Conservation (phyloP, 2,329 filamentous ascomycete species). For the Epichloe gansuensis region DNA sequence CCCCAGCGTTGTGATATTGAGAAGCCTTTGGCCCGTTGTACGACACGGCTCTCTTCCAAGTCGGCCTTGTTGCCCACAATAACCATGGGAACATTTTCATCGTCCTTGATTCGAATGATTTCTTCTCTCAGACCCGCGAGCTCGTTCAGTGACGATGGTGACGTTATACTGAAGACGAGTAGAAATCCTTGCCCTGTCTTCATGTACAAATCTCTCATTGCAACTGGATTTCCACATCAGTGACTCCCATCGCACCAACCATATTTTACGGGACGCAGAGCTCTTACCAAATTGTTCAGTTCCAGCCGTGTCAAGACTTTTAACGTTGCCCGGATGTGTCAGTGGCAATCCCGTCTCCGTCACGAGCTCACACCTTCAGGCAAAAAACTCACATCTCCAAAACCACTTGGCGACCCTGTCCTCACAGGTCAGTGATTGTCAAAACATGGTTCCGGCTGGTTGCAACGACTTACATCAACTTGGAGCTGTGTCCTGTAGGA, state of each 20-base stretch:
- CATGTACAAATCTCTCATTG: constrained; percentile 77
- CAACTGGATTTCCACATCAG: constrained; percentile 26
- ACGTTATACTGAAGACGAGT: constrained; percentile 85
- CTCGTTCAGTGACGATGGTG: constrained; percentile 69
- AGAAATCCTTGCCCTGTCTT: constrained; percentile 86
- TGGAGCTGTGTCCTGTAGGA: constrained; percentile 63
- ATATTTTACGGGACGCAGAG: not conserved
- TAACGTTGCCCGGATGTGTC: constrained; percentile 8
- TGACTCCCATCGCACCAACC: not conserved
- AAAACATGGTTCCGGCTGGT: not conserved
- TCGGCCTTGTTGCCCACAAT: constrained; percentile 90
- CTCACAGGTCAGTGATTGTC: not conserved
- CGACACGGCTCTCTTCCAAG: constrained; percentile 70
- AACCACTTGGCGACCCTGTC: constrained; percentile 71
- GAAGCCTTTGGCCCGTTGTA: constrained; percentile 69
- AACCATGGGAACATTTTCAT: constrained; percentile 73
- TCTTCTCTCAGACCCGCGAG: constrained; percentile 72
- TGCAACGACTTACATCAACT: constrained; percentile 58
- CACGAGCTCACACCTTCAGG: constrained; percentile 7
- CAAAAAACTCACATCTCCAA: constrained; percentile 68
- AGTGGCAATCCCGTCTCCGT: constrained; percentile 6
- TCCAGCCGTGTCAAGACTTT: constrained; percentile 72
- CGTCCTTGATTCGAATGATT: constrained; percentile 83
- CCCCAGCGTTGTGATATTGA: constrained; percentile 78
- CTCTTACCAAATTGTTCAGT: constrained; percentile 82